Evolutionary conservation across 257 asterid species (phyloP), one percentile per base, ranked within the genome.

Genomic region (Rubia yunnanensis): DNA sequence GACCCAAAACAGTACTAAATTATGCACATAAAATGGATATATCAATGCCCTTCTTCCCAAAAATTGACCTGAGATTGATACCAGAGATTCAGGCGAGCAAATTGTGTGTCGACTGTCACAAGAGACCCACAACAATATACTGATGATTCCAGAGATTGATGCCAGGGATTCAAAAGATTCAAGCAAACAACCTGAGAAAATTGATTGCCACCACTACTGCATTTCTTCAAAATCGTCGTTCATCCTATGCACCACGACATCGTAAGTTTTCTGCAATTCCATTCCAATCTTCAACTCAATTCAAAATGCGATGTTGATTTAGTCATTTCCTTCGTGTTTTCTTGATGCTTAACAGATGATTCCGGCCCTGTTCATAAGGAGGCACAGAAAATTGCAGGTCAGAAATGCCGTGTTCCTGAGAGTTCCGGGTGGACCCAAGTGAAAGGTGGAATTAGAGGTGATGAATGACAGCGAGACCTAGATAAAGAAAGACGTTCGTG

Each of bases 401-500:
- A 73, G 70, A 60, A 18, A 18, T 6, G 74, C 76, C 8, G 66
- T 18, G 20, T 14, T 44, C 26, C 65, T 85, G 38, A 80, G 74
- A 64, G 80, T 72, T 41, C 84, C 82, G 2, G 68, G 7, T 60
- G 80, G 80, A 36, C 27, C 61, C 24, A 9, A 63, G 10, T 75
- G 73, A 76, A 60, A 70, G 23, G 78, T 79, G 1, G 73, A 73
- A 53, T n/a, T 85, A 20, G 8, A 14, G 52, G 7, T 44, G 7
- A 1, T 44, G 3, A 52, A 60, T 22, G 38, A 68, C 34, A 68
- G 68, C 15, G 77, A 72, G 30, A 75, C 70, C 50, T 63, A 70
- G 80, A 28, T 85, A 5, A 66, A 59, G 1, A 65, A 68, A 15
- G 88, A 86, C 22, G 81, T 80, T 79, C 10, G 55, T 30, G 78